Evolutionary conservation across 768 basidiomycete genomes (phyloP).

Genomic region (Lactifluus echinatus): DNA sequence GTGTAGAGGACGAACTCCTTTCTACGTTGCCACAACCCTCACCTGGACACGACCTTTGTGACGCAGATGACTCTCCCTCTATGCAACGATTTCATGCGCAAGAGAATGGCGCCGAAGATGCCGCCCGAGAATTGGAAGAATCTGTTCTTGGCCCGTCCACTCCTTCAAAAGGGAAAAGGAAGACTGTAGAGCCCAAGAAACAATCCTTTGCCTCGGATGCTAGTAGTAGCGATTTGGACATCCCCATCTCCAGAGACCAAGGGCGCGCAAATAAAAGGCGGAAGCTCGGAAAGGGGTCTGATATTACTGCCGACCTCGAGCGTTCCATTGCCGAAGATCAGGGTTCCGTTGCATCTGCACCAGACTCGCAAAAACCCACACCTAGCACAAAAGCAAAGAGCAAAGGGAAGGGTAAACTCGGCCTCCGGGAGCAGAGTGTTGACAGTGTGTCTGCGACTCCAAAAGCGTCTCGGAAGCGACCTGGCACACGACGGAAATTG

Average conservation of each 20-base stretch:
- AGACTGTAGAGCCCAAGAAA: constrained; percentile 43
- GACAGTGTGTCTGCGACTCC: constrained; percentile 50
- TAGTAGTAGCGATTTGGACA: constrained; percentile 47
- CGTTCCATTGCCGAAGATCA: constrained; percentile 42
- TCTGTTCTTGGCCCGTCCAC: constrained; percentile 36
- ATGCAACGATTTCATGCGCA: constrained; percentile 17
- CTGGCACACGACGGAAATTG: constrained; percentile 47
- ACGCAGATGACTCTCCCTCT: constrained; percentile 20
- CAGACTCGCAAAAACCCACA: constrained; percentile 10
- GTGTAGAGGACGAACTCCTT: constrained; percentile 28
- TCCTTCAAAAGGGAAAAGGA: constrained; percentile 33
- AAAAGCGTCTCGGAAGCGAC: constrained; percentile 46
- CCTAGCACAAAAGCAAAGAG: constrained; percentile 43
- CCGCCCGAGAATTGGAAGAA: constrained; percentile 48
- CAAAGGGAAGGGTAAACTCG: constrained; percentile 36
- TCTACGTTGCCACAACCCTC: constrained; percentile 30
- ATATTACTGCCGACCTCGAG: constrained; percentile 23
- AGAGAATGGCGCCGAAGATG: constrained; percentile 40
- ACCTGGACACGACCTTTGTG: constrained; percentile 26
- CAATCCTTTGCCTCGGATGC: constrained; percentile 45
- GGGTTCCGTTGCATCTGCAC: constrained; percentile 32
- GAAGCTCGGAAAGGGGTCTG: constrained; percentile 41
- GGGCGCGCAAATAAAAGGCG: constrained; percentile 53
- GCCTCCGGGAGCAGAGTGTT: constrained; percentile 42
- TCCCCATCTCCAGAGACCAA: constrained; percentile 31